Evolutionary conservation across 371 early-diverging fungal genomes (phyloP).

Genomic region (Funneliformis caledonium): DNA sequence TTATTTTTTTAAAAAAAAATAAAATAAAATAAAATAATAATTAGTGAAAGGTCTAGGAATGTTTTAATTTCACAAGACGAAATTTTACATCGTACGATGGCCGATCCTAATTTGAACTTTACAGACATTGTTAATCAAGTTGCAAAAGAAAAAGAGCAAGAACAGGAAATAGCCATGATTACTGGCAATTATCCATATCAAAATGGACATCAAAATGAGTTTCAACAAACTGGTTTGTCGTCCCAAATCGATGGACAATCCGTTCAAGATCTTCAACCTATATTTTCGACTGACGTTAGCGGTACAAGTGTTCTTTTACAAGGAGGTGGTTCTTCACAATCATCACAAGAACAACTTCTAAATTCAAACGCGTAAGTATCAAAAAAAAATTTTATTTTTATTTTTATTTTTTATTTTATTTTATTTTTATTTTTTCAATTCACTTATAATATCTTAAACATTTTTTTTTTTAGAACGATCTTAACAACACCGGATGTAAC

Average conservation of each 20-base stretch:
- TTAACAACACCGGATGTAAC: background rate
- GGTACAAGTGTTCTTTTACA: background rate
- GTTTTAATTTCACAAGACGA: slow-evolving; percentile 31
- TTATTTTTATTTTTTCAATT: background rate
- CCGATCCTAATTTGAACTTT: slow-evolving; percentile 7
- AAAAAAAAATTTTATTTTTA: background rate
- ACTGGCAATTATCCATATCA: background rate
- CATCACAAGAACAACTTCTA: background rate
- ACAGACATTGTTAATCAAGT: slow-evolving; percentile 17
- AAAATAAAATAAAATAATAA: too few relatives aligned
- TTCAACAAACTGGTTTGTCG: background rate
- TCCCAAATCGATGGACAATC: background rate
- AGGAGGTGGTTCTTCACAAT: background rate
- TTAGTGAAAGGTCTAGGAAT: slow-evolving; percentile 7
- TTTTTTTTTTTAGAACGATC: background rate
- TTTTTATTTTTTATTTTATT: background rate
- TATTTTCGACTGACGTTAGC: background rate
- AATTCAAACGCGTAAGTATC: background rate
- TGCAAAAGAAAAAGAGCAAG: slow-evolving; percentile 21
- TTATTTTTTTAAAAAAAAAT: background rate
- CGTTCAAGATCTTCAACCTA: background rate
- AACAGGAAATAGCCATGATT: slow-evolving; percentile 1
- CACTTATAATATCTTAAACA: background rate
- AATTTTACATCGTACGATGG: slow-evolving; percentile 8
- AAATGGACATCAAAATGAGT: background rate